Evolutionary conservation across 78 protist genomes (phyloP), one percentile per base, ranked within the genome.

Genomic region (Chrysochromulina parva): DNA sequence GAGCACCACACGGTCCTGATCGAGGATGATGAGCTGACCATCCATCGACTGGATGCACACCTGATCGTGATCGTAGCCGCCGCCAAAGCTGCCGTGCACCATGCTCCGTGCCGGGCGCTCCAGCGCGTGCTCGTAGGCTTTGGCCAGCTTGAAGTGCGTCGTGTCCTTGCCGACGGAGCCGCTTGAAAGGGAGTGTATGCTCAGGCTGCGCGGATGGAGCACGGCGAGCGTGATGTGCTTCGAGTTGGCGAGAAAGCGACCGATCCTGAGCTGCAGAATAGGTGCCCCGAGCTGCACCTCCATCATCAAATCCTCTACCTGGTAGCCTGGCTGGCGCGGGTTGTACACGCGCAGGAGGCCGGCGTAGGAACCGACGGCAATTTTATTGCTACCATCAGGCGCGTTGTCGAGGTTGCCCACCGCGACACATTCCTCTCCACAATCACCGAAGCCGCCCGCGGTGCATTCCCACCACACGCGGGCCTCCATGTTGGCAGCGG

Each of bases 31-130:
- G 22, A 92, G 28, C n/a, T 57, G 22, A 2, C 96, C 96, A 69
- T 95, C 96, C 87, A 95, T 82, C 22, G 96, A 92, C 92, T 95
- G 96, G 19, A 95, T 87, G 67, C 88, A 52, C n/a, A 91, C n/a
- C 48, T 19, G 26, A 13, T 95, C 94, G 69, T 60, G 67, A 48
- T 9, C 90, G n/a, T 19, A 1, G 22, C 38, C 50, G 26, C 88
- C 92, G 9, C 96, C 95, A 71, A 93, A 90, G 54, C 85, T 38
- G 2, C 96, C 96, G 78, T 57, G 17, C n/a, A 17, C 20, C 65
- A 94, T n/a, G 52, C 76, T 86, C 91, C 16, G 90, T 13, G 95
- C 88, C 17, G 78, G 28, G 28, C 95, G 76, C 14, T 62, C 90
- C 11, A 94, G 82, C 9, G 17, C 14, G 53, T 92, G 93, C 81